Conservation (phyloP, 179 eudicot genomes). For the Spinacia oleracea region DNA sequence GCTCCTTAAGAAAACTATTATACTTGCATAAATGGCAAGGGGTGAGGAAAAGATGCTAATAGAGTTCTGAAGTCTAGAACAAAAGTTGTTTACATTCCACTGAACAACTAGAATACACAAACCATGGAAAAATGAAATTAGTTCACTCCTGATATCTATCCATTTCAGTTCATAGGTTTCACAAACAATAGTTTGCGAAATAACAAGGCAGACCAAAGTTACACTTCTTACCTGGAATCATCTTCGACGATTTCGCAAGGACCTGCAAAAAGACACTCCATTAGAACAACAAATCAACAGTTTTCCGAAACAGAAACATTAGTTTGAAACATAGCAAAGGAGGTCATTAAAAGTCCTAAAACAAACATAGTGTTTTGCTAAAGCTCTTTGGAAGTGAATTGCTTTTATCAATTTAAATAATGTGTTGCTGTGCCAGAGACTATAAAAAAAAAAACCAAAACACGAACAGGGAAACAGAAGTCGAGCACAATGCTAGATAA, state of each 20-base stretch:
- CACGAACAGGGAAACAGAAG: too few relatives aligned
- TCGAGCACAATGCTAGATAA: background rate
- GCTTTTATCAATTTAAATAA: background rate
- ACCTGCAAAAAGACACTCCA: conserved; percentile 49
- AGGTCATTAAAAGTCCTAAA: background rate
- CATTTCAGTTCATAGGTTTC: background rate
- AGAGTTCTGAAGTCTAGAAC: background rate
- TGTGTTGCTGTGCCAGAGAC: background rate
- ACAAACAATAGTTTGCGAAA: background rate
- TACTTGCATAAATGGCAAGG: background rate
- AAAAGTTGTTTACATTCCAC: background rate
- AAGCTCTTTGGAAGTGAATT: background rate
- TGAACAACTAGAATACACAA: background rate
- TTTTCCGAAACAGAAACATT: background rate
- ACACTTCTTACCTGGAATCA: conserved; percentile 77
- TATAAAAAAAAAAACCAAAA: background rate
- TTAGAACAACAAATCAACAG: conserved; percentile 6
- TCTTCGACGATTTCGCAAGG: conserved; percentile 96
- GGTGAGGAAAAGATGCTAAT: background rate
- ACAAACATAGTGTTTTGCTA: background rate
- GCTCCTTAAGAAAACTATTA: background rate
- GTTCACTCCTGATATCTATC: background rate
- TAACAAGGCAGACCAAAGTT: background rate
- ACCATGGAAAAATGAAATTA: background rate
- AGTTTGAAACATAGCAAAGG: background rate